Evolutionary conservation across 2,329 filamentous ascomycete species (phyloP).

Genomic region (Purpureocillium lavendulum): DNA sequence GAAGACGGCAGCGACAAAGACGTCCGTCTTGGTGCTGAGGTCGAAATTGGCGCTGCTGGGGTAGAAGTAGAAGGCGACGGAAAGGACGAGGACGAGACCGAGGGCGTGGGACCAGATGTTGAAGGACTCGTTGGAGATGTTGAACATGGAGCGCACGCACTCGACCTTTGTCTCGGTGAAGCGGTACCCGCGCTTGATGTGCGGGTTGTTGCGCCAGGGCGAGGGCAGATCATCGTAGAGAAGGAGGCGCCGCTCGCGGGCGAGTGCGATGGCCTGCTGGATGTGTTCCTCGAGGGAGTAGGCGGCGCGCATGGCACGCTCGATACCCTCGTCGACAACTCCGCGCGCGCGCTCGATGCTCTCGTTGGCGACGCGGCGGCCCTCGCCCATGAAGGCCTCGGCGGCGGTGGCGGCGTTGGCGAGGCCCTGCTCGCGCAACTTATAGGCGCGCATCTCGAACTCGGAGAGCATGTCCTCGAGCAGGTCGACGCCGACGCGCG

Average conservation of each 20-base stretch:
- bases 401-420: constrained; percentile 58
- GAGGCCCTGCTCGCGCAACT: constrained; percentile 69
- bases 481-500: constrained; percentile 74
- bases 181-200: constrained; percentile 86
- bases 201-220: constrained; percentile 91
- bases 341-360: constrained; percentile 65
- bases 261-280: constrained; percentile 64
- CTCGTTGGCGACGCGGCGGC: constrained; percentile 73
- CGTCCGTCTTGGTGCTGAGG: constrained; percentile 76
- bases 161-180: constrained; percentile 89
- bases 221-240: constrained; percentile 82
- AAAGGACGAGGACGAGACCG: constrained; percentile 78
- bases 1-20: constrained; percentile 87
- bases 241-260: constrained; percentile 74
- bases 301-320: constrained; percentile 73
- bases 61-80: constrained; percentile 94
- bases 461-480: constrained; percentile 81
- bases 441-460: constrained; percentile 74
- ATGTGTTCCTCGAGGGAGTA: constrained; percentile 79
- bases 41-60: constrained; percentile 80
- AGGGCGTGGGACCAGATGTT: constrained; percentile 98
- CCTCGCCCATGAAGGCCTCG: constrained; percentile 65
- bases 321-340: constrained; percentile 73
- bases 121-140: constrained; percentile 83
- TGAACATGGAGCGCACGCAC: constrained; percentile 76